Conservation (phyloP, 768 basidiomycete genomes). For the Kwoniella mangroviensis region DNA sequence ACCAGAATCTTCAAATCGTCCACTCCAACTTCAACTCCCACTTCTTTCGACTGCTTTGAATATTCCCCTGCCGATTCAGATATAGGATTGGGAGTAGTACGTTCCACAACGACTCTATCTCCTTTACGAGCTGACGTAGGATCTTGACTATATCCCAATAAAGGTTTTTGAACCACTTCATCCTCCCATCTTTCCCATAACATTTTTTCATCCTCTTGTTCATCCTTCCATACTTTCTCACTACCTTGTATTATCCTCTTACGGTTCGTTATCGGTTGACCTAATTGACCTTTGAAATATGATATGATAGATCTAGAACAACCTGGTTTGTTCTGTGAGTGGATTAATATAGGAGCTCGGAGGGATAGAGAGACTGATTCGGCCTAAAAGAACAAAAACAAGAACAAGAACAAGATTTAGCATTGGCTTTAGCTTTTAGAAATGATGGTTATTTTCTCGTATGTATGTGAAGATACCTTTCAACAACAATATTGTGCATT, state of each 20-base stretch:
- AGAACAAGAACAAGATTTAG: not conserved
- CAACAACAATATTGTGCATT: too few relatives aligned
- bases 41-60: not conserved
- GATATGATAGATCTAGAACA: conserved; percentile 72
- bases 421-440: not conserved
- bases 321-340: conserved; percentile 76
- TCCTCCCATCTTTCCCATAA: conserved; percentile 47
- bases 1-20: conserved; percentile 67
- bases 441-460: not conserved
- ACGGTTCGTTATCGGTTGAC: conserved; percentile 38
- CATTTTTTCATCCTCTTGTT: conserved; percentile 51
- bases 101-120: not conserved
- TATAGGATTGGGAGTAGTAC: not conserved
- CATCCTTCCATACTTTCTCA: conserved; percentile 5
- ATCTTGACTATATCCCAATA: conserved; percentile 59
- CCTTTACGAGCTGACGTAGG: conserved; percentile 11
- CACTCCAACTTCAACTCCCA: conserved; percentile 7
- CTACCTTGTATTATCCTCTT: conserved; percentile 54
- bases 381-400: conserved; percentile 63
- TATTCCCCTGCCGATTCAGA: not conserved
- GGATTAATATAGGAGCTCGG: conserved; percentile 78
- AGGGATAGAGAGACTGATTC: conserved; percentile 82
- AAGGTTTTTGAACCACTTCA: conserved; percentile 34
- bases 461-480: not conserved
- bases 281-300: conserved; percentile 71